phyloP scores from a whole-genome alignment of 306 rosid genomes.

The Sicyos edulis region DNA sequence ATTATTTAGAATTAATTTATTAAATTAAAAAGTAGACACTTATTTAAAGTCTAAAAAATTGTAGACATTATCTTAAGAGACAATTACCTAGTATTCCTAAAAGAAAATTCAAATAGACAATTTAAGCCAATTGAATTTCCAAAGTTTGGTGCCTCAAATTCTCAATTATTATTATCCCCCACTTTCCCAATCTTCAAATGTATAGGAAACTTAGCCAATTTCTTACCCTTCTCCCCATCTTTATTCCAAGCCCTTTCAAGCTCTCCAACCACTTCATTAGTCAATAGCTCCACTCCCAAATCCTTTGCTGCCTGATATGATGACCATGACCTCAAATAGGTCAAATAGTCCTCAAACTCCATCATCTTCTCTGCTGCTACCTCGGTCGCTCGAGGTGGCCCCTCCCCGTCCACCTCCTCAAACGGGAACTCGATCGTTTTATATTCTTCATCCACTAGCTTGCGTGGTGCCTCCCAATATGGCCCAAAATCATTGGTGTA shows the following conservation, averaged over 20 bases:
- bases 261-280: slow-evolving; percentile 32
- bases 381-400: slow-evolving; percentile 4
- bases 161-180: slow-evolving; percentile 12
- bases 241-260: slow-evolving; percentile 56
- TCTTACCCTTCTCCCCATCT: slow-evolving; percentile 27
- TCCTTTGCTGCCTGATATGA: slow-evolving; percentile 70
- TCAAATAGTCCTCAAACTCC: slow-evolving; percentile 45
- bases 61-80: too few species aligned
- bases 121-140: too few species aligned
- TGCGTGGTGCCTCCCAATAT: slow-evolving; percentile 48
- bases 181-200: slow-evolving; percentile 63
- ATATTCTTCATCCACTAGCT: slow-evolving; percentile 43
- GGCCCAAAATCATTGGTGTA: slow-evolving; percentile 26
- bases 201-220: slow-evolving; percentile 47
- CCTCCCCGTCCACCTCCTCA: slow-evolving; percentile 47
- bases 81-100: too few species aligned
- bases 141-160: too few species aligned
- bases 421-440: slow-evolving; percentile 65
- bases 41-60: too few species aligned
- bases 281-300: slow-evolving; percentile 61
- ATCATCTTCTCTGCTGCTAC: slow-evolving; percentile 44
- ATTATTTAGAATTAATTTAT: too few species aligned
- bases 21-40: too few species aligned
- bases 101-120: too few species aligned
- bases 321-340: slow-evolving; percentile 56